Percentiles rank a stretch among this genome's conserved stretches.
Conservation (phyloP, 768 basidiomycete species). For the Leccinum imitatum region DNA sequence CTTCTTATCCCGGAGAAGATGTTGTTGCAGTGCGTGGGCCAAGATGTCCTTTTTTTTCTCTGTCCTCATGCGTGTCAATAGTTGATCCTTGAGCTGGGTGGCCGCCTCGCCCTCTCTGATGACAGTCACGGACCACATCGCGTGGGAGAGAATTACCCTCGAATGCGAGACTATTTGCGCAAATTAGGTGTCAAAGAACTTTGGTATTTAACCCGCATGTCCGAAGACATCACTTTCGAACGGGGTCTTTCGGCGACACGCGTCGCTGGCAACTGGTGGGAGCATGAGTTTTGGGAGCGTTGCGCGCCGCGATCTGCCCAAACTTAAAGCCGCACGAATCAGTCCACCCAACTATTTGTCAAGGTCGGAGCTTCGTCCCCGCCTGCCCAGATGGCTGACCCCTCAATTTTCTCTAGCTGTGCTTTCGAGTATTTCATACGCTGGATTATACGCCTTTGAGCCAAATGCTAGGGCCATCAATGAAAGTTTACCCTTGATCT, state of each 20-base stretch:
- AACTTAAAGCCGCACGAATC: conserved; percentile 16
- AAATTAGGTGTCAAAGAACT: conserved; percentile 59
- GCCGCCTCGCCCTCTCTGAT: conserved; percentile 85
- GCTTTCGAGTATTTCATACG: conserved; percentile 21
- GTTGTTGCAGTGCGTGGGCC: conserved; percentile 62
- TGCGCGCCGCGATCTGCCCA: conserved; percentile 9
- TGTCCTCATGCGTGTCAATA: conserved; percentile 33
- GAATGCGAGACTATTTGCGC: conserved; percentile 62
- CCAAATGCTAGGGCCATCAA: conserved; percentile 7
- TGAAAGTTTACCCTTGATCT: conserved; percentile 2
- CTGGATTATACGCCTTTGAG: conserved; percentile 4
- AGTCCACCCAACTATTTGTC: conserved; percentile 13
- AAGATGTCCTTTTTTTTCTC: conserved; percentile 17
- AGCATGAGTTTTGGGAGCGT: conserved; percentile 57
- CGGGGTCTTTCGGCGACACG: conserved; percentile 41
- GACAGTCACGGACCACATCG: conserved; percentile 91
- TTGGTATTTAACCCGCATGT: conserved; percentile 54
- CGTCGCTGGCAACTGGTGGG: conserved; percentile 54
- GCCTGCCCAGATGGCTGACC: conserved; percentile 14
- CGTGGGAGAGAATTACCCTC: conserved; percentile 84
- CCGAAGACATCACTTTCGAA: conserved; percentile 29
- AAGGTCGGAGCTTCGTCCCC: conserved; percentile 23
- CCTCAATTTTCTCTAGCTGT: conserved; percentile 14
- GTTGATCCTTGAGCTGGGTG: conserved; percentile 69
- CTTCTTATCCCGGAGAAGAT: conserved; percentile 81